Evolutionary conservation across 2,329 filamentous ascomycete genomes (phyloP).

Genomic region (Chrysoporthe austroafricana): DNA sequence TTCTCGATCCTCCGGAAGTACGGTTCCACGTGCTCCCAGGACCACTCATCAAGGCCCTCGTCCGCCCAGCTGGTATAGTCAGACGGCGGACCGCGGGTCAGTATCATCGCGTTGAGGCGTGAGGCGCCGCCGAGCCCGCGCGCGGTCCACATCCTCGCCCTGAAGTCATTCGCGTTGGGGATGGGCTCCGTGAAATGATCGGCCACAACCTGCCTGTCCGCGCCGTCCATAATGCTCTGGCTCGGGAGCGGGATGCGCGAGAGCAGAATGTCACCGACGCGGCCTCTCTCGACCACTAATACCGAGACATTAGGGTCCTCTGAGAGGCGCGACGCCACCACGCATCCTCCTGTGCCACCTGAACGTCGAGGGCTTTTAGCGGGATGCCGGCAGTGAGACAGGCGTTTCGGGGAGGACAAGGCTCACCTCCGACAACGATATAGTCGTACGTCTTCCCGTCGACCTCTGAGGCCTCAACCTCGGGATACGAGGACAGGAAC

Average conservation of each 20-base stretch:
- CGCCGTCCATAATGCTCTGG: conserved; percentile 32
- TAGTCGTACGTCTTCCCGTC: conserved; percentile 8
- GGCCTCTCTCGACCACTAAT: conserved; percentile 43
- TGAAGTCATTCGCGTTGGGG: conserved; percentile 28
- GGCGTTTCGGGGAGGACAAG: background rate
- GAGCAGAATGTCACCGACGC: conserved; percentile 35
- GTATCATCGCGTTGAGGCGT: conserved; percentile 39
- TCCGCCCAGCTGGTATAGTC: conserved; percentile 39
- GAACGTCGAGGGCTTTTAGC: background rate
- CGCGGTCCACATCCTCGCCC: conserved; percentile 26
- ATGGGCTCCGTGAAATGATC: conserved; percentile 37
- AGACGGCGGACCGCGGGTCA: conserved; percentile 37
- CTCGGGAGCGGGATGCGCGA: conserved; percentile 39
- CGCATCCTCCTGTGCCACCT: conserved; percentile 40
- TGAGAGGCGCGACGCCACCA: conserved; percentile 49
- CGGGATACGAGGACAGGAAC: conserved; percentile 1
- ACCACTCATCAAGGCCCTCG: conserved; percentile 39
- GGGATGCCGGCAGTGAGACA: background rate
- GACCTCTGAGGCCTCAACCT: background rate
- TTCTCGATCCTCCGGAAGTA: conserved; percentile 39
- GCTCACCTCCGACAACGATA: conserved; percentile 4
- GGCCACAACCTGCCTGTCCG: conserved; percentile 33
- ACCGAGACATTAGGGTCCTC: conserved; percentile 43
- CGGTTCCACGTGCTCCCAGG: conserved; percentile 39
- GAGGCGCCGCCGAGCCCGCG: conserved; percentile 40